Conservation (phyloP, 2,329 filamentous ascomycete species). For the Aspergillus sp. region DNA sequence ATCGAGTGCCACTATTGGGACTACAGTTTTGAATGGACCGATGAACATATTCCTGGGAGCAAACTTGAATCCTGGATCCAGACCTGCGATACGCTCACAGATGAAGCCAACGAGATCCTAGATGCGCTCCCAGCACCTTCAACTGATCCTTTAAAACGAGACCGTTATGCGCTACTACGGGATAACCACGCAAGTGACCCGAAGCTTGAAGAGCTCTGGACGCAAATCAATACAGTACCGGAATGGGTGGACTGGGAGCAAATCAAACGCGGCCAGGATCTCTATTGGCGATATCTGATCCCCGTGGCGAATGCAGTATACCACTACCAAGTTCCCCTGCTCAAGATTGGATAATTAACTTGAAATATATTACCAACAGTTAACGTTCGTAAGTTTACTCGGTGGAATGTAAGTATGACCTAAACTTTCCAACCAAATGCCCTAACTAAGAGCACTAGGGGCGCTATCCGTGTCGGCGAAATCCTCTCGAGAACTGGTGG, state of each 20-base stretch:
- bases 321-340: no score
- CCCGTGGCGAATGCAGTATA: slow-evolving; percentile 57
- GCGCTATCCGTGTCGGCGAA: slow-evolving; percentile 68
- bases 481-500: slow-evolving; percentile 72
- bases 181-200: slow-evolving; percentile 59
- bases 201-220: slow-evolving; percentile 62
- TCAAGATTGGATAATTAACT: background rate
- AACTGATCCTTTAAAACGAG: slow-evolving; percentile 27
- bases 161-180: slow-evolving; percentile 63
- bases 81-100: slow-evolving; percentile 8
- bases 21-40: slow-evolving; percentile 11
- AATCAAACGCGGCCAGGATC: slow-evolving; percentile 69
- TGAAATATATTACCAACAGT: slow-evolving; percentile 8
- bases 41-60: background rate
- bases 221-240: slow-evolving; percentile 64
- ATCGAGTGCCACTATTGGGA: slow-evolving; percentile 10
- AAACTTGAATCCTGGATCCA: slow-evolving; percentile 1
- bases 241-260: slow-evolving; percentile 77
- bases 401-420: slow-evolving; percentile 23
- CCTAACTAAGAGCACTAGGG: slow-evolving; percentile 38
- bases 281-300: slow-evolving; percentile 73
- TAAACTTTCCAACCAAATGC: background rate
- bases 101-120: slow-evolving; percentile 3
- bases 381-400: slow-evolving; percentile 29
- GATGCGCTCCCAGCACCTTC: background rate